Conservation (phyloP, 345 rosid genomes). For the Acer saccharum region DNA sequence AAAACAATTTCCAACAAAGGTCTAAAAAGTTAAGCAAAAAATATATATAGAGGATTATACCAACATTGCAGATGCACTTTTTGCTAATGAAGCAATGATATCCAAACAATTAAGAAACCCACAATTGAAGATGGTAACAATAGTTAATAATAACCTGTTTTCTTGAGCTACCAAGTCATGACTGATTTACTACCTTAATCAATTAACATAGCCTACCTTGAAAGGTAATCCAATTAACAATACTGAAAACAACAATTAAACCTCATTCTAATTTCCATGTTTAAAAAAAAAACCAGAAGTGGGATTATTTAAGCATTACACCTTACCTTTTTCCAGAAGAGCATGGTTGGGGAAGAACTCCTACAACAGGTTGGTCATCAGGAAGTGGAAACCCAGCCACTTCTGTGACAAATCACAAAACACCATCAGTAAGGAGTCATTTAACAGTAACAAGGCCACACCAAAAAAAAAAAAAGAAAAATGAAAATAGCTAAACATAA, state of each 20-base stretch:
- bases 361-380: constrained; percentile 52
- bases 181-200: neutral
- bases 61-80: neutral
- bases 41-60: no score
- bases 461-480: neutral
- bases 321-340: constrained; percentile 62
- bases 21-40: no score
- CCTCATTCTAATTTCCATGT: constrained; percentile 4
- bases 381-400: constrained; percentile 42
- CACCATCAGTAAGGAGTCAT: constrained; percentile 16
- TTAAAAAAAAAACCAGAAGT: neutral
- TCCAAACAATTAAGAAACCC: no score
- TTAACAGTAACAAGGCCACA: neutral
- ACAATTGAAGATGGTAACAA: neutral
- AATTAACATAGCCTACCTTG: neutral
- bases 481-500: neutral
- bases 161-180: neutral
- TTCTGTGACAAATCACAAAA: constrained; percentile 44
- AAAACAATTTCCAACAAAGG: neutral
- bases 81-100: neutral
- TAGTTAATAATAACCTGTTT: neutral
- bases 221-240: constrained; percentile 2
- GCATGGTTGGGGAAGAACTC: constrained; percentile 65
- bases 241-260: constrained; percentile 7
- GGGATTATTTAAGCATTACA: constrained; percentile 14